A percentile compares a stretch with the other conserved stretches of the same genome.
These are phyloP conservation scores for Mycena alexandri DNA, from an alignment of 768 basidiomycete genomes.

Conservation along the genomic window DNA sequence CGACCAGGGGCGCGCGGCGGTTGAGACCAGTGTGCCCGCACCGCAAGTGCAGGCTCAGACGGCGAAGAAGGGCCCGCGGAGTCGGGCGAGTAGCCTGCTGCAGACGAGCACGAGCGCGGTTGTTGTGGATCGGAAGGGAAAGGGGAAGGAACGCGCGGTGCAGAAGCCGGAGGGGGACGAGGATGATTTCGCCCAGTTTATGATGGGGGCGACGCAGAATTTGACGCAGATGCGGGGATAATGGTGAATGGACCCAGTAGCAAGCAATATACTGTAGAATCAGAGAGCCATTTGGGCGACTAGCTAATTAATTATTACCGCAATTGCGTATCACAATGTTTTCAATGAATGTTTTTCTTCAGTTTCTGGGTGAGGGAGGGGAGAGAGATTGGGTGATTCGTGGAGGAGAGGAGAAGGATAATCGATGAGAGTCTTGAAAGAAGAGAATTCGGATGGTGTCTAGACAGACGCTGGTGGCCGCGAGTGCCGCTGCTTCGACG, in stretches of 20 bases:
- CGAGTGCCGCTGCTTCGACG: background rate
- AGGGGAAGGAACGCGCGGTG: slow-evolving; percentile 28
- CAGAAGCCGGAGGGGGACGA: slow-evolving; percentile 23
- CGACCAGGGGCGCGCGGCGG: slow-evolving; percentile 7
- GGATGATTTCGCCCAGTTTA: slow-evolving; percentile 26
- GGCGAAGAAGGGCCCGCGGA: slow-evolving; percentile 18
- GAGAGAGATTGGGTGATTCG: background rate
- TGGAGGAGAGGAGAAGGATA: background rate
- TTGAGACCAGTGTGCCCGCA: slow-evolving; percentile 10
- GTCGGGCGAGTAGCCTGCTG: slow-evolving; percentile 27
- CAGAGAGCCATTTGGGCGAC: slow-evolving; percentile 17
- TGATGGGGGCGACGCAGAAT: slow-evolving; percentile 32
- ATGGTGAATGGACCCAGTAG: background rate
- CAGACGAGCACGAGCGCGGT: slow-evolving; percentile 18
- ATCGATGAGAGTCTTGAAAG: background rate
- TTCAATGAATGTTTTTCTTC: slow-evolving; percentile 5
- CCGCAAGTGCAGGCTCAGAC: background rate
- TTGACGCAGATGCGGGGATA: slow-evolving; percentile 17
- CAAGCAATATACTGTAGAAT: slow-evolving; percentile 9
- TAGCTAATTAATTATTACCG: slow-evolving; percentile 17
- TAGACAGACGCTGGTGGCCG: background rate
- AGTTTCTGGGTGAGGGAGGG: background rate
- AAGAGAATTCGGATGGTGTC: background rate
- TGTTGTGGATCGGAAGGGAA: slow-evolving; percentile 27
- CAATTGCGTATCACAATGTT: slow-evolving; percentile 3